Conservation (phyloP, 2,329 filamentous ascomycete genomes). For the Aquanectria penicillioides region DNA sequence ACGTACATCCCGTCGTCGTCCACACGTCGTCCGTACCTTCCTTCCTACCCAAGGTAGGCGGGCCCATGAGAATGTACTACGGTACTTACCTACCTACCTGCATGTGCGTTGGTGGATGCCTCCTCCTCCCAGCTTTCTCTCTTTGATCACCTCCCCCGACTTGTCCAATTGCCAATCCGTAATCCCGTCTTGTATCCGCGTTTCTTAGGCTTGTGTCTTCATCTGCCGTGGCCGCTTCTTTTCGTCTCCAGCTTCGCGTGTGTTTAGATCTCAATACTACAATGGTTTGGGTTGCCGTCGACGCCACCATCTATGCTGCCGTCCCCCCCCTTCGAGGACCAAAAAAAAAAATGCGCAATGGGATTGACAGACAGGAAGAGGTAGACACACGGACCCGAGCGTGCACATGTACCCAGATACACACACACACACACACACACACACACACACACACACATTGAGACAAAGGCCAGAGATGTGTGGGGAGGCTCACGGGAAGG, state of each 20-base stretch:
- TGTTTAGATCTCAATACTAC: conserved; percentile 4
- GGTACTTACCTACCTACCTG: too few relatives aligned
- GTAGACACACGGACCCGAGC: background rate
- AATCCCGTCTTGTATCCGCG: conserved; percentile 2
- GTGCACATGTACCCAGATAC: background rate
- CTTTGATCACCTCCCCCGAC: too few relatives aligned
- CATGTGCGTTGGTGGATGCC: too few relatives aligned
- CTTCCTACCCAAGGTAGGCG: too few relatives aligned
- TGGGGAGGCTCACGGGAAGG: too few relatives aligned
- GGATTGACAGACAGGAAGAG: background rate
- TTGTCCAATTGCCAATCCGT: conserved; percentile 3
- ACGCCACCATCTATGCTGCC: background rate
- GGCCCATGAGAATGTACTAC: too few relatives aligned
- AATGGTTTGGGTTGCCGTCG: conserved; percentile 17
- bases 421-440: background rate
- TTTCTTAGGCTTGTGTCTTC: background rate
- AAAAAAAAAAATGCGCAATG: background rate
- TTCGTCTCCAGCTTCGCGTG: background rate
- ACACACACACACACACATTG: background rate
- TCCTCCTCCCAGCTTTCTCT: too few relatives aligned
- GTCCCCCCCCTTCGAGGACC: background rate
- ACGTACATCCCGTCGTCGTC: conserved; percentile 4
- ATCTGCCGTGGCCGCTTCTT: background rate
- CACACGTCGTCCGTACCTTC: background rate
- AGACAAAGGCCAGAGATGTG: too few relatives aligned